These are phyloP conservation scores for Podaxis sp. DNA, from an alignment of 768 basidiomycete genomes.

Conservation along the genomic window DNA sequence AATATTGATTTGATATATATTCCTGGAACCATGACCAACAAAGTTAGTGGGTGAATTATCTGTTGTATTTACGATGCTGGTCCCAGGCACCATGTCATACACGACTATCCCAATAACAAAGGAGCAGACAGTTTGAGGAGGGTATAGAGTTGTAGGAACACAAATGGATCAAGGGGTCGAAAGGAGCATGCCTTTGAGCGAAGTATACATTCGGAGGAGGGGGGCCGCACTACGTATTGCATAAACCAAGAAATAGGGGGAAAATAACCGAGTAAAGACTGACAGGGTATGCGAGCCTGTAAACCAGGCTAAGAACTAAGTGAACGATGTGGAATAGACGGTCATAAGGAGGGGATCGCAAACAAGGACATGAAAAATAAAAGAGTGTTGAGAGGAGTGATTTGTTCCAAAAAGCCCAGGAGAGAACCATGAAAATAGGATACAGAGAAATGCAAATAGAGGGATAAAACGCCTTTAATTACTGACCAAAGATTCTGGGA, in stretches of 20 bases:
- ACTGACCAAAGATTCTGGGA: slow-evolving; percentile 2
- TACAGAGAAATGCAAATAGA: background rate
- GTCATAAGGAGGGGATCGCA: background rate
- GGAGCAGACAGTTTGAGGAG: no score
- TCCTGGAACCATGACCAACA: no score
- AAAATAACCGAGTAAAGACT: background rate
- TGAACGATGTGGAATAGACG: background rate
- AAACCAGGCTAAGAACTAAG: background rate
- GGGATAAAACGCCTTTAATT: background rate
- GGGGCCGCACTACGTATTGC: no score
- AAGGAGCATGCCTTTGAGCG: no score
- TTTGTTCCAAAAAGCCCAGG: background rate
- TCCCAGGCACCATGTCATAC: no score
- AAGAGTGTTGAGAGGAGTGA: background rate
- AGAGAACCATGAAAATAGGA: background rate
- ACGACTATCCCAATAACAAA: no score
- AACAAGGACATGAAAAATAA: background rate
- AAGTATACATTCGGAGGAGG: no score
- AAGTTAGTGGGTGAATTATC: no score
- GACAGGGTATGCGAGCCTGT: background rate
- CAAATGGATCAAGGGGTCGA: no score
- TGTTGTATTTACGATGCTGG: no score
- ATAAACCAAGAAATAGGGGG: background rate
- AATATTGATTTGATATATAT: no score
- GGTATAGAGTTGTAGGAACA: no score